phyloP scores from a whole-genome alignment of 2,329 filamentous ascomycete genomes.

The Neoarthrinium moseri region DNA sequence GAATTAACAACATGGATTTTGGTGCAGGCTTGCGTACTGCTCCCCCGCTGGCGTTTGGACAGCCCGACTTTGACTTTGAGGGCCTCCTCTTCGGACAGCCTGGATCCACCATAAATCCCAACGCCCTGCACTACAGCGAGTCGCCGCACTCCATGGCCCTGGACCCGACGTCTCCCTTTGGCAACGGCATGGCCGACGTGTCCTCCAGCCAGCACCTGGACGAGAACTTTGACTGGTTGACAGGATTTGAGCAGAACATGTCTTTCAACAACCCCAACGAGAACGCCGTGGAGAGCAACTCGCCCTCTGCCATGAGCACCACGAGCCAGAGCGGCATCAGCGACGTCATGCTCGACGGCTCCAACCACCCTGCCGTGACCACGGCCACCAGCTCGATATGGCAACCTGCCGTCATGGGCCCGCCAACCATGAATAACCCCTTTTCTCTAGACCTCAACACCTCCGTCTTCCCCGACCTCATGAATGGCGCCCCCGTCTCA shows the following conservation, averaged over 20 bases:
- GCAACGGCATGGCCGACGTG: slow-evolving; percentile 56
- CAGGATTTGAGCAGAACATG: slow-evolving; percentile 77
- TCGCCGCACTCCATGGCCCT: slow-evolving; percentile 67
- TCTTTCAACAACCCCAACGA: slow-evolving; percentile 69
- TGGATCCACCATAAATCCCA: slow-evolving; percentile 67
- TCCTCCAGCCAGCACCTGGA: slow-evolving; percentile 62
- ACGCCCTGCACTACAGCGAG: slow-evolving; percentile 79
- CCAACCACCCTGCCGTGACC: slow-evolving; percentile 59
- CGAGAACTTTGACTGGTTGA: slow-evolving; percentile 79
- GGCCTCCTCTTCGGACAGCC: slow-evolving; percentile 65
- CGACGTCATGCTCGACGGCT: slow-evolving; percentile 86
- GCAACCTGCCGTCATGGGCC: slow-evolving; percentile 68
- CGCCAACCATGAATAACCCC: slow-evolving; percentile 65
- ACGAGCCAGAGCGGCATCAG: slow-evolving; percentile 89
- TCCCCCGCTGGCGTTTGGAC: slow-evolving; percentile 63
- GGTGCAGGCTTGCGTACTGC: slow-evolving; percentile 74
- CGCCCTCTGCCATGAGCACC: slow-evolving; percentile 92
- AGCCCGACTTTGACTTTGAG: slow-evolving; percentile 68
- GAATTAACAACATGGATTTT: slow-evolving; percentile 63
- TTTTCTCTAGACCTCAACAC: slow-evolving; percentile 75
- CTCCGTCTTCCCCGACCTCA: slow-evolving; percentile 74
- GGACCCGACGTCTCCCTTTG: slow-evolving; percentile 61
- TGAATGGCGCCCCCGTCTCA: slow-evolving; percentile 70
- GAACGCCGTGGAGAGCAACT: slow-evolving; percentile 85
- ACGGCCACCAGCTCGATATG: slow-evolving; percentile 61